phyloP scores from a whole-genome alignment of 805 yeast species.

The Cyberlindnera subsufficiens region DNA sequence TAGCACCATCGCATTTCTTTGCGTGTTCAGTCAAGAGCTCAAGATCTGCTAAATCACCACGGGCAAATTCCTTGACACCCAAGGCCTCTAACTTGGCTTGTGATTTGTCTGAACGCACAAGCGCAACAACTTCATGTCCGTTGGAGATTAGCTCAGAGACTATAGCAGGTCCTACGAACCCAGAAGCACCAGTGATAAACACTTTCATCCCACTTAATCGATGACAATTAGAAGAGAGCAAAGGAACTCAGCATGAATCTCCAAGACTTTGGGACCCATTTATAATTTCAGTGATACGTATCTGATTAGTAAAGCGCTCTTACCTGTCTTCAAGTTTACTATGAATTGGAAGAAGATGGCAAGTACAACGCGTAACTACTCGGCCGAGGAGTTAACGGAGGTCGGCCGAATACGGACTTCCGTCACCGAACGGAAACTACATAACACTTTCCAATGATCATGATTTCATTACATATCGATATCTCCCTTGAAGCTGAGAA shows the following conservation, averaged over 20 bases:
- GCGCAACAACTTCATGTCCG: slow-evolving; percentile 26
- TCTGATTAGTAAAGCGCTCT: no score
- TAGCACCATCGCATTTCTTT: slow-evolving; percentile 28
- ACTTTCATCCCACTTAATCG: slow-evolving; percentile 20
- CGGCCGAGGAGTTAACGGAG: no score
- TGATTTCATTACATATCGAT: slow-evolving; percentile 34
- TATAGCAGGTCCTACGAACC: slow-evolving; percentile 27
- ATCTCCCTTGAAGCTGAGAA: slow-evolving; percentile 61
- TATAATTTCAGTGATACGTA: no score
- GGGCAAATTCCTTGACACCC: slow-evolving; percentile 23
- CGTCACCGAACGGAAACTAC: no score
- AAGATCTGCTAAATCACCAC: slow-evolving; percentile 26
- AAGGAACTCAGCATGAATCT: no score
- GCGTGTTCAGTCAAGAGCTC: slow-evolving; percentile 26
- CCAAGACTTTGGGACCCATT: no score
- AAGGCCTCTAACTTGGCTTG: slow-evolving; percentile 20
- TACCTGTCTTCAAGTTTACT: no score
- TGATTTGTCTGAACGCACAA: slow-evolving; percentile 28
- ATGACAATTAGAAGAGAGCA: neutral
- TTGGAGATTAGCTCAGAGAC: slow-evolving; percentile 16
- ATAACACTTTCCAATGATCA: neutral
- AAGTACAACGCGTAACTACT: no score
- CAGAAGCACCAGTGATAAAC: slow-evolving; percentile 33
- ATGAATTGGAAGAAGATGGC: no score
- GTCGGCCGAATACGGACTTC: no score